These are phyloP conservation scores for Rhododendron molle DNA, from an alignment of 148 eudicot species.

Conservation along the genomic window DNA sequence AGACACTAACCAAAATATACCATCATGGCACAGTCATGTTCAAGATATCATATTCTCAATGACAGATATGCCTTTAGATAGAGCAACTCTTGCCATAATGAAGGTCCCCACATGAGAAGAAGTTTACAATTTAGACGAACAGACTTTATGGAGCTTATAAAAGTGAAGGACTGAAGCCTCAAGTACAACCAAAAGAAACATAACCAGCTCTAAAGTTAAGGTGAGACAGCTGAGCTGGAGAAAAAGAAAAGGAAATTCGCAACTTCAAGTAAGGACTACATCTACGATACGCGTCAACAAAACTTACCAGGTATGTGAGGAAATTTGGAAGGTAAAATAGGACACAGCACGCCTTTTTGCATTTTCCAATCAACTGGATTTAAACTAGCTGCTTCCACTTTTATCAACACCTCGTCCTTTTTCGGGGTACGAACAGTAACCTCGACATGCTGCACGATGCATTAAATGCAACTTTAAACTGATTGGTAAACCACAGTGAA, in stretches of 20 bases:
- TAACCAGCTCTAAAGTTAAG: background rate
- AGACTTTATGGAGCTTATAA: background rate
- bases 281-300: background rate
- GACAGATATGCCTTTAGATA: too few species aligned
- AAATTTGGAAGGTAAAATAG: slow-evolving; percentile 56
- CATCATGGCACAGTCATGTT: background rate
- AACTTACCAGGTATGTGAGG: slow-evolving; percentile 63
- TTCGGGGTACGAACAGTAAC: slow-evolving; percentile 57
- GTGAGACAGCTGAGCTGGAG: background rate
- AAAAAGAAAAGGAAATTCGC: background rate
- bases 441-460: slow-evolving; percentile 48
- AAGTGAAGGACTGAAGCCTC: background rate
- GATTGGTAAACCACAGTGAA: background rate
- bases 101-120: background rate
- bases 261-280: background rate
- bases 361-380: slow-evolving; percentile 83
- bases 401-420: slow-evolving; percentile 60
- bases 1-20: background rate
- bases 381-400: slow-evolving; percentile 69
- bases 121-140: background rate
- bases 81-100: background rate
- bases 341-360: slow-evolving; percentile 52
- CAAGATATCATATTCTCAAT: background rate
- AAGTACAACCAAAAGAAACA: background rate
- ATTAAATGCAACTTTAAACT: background rate